These are phyloP conservation scores for Leptographium procerum DNA, from an alignment of 2,329 filamentous ascomycete species.

Conservation along the genomic window DNA sequence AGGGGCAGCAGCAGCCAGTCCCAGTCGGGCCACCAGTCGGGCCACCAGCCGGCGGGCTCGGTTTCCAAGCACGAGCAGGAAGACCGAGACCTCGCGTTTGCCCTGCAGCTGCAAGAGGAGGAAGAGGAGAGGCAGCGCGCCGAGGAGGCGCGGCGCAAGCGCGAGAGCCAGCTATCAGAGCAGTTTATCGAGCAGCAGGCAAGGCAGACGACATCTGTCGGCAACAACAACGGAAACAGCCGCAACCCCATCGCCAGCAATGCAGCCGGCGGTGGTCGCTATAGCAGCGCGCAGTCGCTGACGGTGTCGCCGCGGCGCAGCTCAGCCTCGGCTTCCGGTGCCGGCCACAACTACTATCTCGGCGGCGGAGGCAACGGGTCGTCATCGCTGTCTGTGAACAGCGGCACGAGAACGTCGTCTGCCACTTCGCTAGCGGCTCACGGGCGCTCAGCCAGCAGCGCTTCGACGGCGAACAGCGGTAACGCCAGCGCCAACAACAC, in stretches of 20 bases:
- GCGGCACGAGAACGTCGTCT: neutral
- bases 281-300: neutral
- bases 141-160: constrained; percentile 47
- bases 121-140: constrained; percentile 68
- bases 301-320: constrained; percentile 21
- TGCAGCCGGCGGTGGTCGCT: neutral
- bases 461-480: neutral
- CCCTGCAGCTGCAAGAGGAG: constrained; percentile 87
- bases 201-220: constrained; percentile 17
- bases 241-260: constrained; percentile 16
- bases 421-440: neutral
- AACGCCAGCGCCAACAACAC: neutral
- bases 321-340: constrained; percentile 16
- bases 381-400: neutral
- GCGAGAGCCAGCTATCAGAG: constrained; percentile 59
- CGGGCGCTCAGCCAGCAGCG: neutral
- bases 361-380: neutral
- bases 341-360: neutral
- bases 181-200: constrained; percentile 58
- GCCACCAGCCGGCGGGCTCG: neutral
- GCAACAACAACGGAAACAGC: constrained; percentile 18
- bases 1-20: constrained; percentile 22
- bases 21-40: neutral
- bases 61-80: constrained; percentile 50
- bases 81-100: constrained; percentile 78